Evolutionary conservation across 2,329 filamentous ascomycete genomes (phyloP).

Genomic region (Fusarium oligoseptatum): DNA sequence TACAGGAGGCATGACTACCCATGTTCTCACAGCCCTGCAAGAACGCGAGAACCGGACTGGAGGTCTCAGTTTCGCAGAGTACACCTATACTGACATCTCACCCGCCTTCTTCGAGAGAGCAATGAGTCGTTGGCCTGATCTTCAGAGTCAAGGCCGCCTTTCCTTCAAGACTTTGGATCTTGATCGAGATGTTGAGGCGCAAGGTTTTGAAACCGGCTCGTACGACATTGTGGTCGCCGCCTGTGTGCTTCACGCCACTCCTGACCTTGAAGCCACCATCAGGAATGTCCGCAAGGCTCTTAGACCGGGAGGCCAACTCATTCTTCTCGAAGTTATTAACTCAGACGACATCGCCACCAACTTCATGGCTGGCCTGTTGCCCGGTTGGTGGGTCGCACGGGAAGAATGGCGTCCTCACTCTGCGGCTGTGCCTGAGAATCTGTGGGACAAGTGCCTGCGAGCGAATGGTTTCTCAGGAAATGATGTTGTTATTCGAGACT

Average conservation of each 20-base stretch:
- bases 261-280: slow-evolving; percentile 39
- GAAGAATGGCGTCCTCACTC: not conserved
- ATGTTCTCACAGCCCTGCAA: not conserved
- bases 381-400: slow-evolving; percentile 27
- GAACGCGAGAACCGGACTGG: not conserved
- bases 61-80: not conserved
- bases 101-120: not conserved
- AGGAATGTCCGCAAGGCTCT: slow-evolving; percentile 36
- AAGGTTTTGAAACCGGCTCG: slow-evolving; percentile 46
- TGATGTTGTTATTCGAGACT: not conserved
- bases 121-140: not conserved
- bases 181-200: slow-evolving; percentile 35
- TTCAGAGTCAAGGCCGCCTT: not conserved
- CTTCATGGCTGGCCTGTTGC: slow-evolving; percentile 6
- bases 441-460: not conserved
- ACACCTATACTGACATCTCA: not conserved
- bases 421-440: not conserved
- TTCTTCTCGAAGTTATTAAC: slow-evolving; percentile 17
- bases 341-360: not conserved
- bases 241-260: slow-evolving; percentile 52
- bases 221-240: slow-evolving; percentile 56
- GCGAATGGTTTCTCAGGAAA: not conserved
- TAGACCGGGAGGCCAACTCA: slow-evolving; percentile 45
- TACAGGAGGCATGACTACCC: not conserved
- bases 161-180: slow-evolving; percentile 38